Percentiles rank a stretch among this genome's conserved stretches.
Evolutionary conservation across 306 rosid species (phyloP).

Genomic region (Rosa multiflora): DNA sequence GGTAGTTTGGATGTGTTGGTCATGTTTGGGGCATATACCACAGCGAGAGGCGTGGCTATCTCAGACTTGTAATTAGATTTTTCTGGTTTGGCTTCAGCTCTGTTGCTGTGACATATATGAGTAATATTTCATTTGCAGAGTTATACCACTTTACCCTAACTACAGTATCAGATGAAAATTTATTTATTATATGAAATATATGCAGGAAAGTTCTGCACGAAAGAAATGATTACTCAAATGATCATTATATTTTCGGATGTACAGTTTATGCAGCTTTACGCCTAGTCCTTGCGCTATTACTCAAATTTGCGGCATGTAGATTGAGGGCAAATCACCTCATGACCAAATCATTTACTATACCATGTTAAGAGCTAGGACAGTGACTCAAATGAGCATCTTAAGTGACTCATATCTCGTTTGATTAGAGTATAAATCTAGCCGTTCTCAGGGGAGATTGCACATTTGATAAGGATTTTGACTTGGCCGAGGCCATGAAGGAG

Average conservation of each 20-base stretch:
- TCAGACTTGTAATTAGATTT: constrained; percentile 87
- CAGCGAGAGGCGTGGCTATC: constrained; percentile 98
- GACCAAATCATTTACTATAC: too few relatives aligned
- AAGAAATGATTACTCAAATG: constrained; percentile 50
- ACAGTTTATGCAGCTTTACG: constrained; percentile 78
- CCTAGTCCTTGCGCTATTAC: constrained; percentile 53
- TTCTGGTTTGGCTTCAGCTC: constrained; percentile 92
- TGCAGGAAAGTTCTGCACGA: constrained; percentile 95
- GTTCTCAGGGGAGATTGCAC: too few relatives aligned
- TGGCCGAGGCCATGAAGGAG: too few relatives aligned
- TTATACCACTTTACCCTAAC: not conserved
- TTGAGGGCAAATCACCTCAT: too few relatives aligned
- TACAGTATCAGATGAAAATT: constrained; percentile 2
- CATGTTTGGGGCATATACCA: constrained; percentile 87
- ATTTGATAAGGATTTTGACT: too few relatives aligned
- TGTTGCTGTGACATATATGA: constrained; percentile 61
- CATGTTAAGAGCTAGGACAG: too few relatives aligned
- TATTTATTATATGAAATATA: constrained; percentile 12
- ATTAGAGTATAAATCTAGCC: too few relatives aligned
- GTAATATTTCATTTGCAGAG: constrained; percentile 28
- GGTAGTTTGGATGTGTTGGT: constrained; percentile 83
- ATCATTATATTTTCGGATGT: constrained; percentile 89
- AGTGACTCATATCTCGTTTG: too few relatives aligned
- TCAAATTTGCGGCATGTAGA: constrained; percentile 72
- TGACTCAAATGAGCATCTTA: too few relatives aligned